phyloP scores from a whole-genome alignment of 2,329 filamentous ascomycete species.

The Ascochyta koolunga region DNA sequence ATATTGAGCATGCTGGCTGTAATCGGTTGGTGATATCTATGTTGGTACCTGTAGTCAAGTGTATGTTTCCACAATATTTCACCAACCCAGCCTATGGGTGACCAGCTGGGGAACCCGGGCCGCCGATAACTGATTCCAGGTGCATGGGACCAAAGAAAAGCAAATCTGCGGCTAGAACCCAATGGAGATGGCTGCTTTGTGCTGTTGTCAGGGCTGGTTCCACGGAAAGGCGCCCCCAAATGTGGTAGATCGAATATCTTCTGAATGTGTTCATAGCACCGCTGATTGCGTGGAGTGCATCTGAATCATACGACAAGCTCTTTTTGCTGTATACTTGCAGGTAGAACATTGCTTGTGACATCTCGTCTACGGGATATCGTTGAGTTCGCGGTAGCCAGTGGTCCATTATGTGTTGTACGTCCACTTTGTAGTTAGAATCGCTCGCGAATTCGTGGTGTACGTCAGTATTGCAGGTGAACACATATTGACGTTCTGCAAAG shows the following conservation, averaged over 20 bases:
- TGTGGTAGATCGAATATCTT: background rate
- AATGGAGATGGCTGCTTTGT: no score
- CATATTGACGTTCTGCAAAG: background rate
- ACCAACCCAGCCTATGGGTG: background rate
- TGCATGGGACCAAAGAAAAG: no score
- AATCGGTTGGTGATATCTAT: background rate
- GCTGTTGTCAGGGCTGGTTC: no score
- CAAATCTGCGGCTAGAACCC: no score
- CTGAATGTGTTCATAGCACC: background rate
- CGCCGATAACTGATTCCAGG: background rate
- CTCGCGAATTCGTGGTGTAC: background rate
- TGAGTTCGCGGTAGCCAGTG: no score
- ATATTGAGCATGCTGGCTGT: background rate
- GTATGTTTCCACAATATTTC: background rate
- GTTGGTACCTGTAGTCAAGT: no score
- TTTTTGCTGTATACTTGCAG: background rate
- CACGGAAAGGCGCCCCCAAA: background rate
- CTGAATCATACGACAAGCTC: background rate
- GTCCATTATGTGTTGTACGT: no score
- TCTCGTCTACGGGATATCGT: no score
- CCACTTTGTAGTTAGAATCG: no score
- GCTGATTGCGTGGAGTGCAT: background rate
- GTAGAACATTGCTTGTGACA: no score
- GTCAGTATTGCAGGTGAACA: background rate
- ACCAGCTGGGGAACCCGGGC: background rate